Percentiles rank a stretch among this genome's conserved stretches.
Conservation (phyloP, 2,329 filamentous ascomycete species). For the Diplocarpon mali region DNA sequence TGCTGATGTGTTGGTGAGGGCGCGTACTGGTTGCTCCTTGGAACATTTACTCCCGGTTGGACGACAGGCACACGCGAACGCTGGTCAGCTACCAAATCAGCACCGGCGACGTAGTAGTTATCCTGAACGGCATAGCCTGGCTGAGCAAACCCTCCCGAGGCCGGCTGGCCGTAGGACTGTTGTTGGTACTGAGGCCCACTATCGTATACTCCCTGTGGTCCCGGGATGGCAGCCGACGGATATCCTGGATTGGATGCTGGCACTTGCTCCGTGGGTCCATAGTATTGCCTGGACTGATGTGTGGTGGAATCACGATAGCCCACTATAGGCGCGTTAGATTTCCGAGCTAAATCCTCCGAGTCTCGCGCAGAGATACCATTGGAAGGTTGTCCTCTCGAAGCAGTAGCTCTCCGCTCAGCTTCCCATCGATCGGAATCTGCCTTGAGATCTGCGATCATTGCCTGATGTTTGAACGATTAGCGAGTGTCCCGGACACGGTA, state of each 20-base stretch:
- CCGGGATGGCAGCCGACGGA: constrained; percentile 11
- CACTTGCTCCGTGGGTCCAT: constrained; percentile 24
- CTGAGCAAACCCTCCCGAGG: constrained; percentile 17
- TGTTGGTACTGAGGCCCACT: constrained; percentile 15
- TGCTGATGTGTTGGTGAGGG: constrained; percentile 13
- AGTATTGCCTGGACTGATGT: constrained; percentile 28
- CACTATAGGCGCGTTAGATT: constrained; percentile 29
- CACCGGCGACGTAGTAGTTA: constrained; percentile 25
- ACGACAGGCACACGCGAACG: constrained; percentile 11
- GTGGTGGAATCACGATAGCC: constrained; percentile 27
- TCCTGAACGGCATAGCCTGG: constrained; percentile 19
- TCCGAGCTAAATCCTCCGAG: constrained; percentile 24
- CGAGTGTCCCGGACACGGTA: no score
- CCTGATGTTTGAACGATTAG: constrained; percentile 28
- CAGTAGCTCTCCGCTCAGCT: constrained; percentile 23
- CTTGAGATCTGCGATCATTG: constrained; percentile 44
- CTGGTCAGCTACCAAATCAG: constrained; percentile 16
- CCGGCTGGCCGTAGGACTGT: constrained; percentile 16
- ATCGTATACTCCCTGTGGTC: constrained; percentile 21
- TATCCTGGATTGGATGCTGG: constrained; percentile 15
- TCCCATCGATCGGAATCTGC: constrained; percentile 41
- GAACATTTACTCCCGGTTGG: constrained; percentile 11
- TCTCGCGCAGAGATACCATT: constrained; percentile 28
- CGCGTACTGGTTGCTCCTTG: constrained; percentile 16
- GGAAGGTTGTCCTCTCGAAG: constrained; percentile 21